Base-by-base conservation (phyloP, 2,329 filamentous ascomycete genomes). In the Penicillium sp. region DNA sequence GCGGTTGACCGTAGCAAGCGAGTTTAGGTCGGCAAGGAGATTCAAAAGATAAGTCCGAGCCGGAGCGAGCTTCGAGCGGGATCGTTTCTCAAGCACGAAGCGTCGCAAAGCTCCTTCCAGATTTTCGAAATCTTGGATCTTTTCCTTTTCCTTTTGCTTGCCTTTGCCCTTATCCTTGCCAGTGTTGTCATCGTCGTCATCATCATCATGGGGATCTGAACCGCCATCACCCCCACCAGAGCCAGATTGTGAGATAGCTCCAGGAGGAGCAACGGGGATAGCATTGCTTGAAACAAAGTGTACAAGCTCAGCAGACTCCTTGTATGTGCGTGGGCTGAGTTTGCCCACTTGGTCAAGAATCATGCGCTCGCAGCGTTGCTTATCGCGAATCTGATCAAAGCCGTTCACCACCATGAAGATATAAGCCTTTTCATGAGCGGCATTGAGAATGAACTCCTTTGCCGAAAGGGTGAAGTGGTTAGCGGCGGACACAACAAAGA, bases 331-430 rank as follows among this genome's bases (percentile, higher is more conserved):
- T 2, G 93, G 95, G 70, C 93, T 98, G n/a, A 99, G 82, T 26
- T 87, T 86, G 49, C 85, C 82, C 16, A 99, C 88, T 75, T 98
- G 93, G 67, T 97, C 92, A 58, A 99, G 75, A 50, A 99, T 95
- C 85, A 92, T 90, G 70, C 95, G 92, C 73, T 96, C 86, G 73
- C 93, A 98, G 58, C 93, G 84, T 58, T 91, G 83, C 79, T 97
- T 95, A 75, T 98, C 93, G 62, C 89, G 85, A 67, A 99, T 98
- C 60, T 90, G 89, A 75, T 99, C 95, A 69, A 92, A 99, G 19
- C 93, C 93, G 72, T 99, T 99, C 64, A 99, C 95, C 14, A 99
- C 95, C 75, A 99, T 96, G 75, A 99, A 99, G 61, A 99, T 93
- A 72, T 99, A 99, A 0, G 95, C 93, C 77, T 99, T 99, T 71